Conservation (phyloP, 805 yeast species). For the Spathaspora boniae region DNA sequence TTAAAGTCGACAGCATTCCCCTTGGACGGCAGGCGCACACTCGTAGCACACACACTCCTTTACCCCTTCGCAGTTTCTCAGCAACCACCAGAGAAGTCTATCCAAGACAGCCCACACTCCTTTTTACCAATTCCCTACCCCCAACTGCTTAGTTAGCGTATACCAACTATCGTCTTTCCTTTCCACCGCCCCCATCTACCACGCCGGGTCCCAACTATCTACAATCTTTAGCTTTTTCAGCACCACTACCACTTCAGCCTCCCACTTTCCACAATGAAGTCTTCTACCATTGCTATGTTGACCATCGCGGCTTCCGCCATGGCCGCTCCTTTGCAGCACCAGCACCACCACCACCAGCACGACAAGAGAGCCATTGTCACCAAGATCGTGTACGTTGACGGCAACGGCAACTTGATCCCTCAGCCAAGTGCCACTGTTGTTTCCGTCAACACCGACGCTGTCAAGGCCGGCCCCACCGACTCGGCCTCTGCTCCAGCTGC, state of each 20-base stretch:
- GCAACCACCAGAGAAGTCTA: conserved; percentile 1
- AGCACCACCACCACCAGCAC: conserved; percentile 32
- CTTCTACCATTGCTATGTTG: conserved; percentile 22
- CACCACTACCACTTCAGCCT: neutral
- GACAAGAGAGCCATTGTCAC: conserved; percentile 40
- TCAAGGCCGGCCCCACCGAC: conserved; percentile 12
- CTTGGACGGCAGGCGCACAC: no score
- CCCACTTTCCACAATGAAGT: conserved; percentile 24
- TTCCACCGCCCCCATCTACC: neutral
- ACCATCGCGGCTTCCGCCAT: conserved; percentile 24
- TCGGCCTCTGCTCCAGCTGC: conserved; percentile 9
- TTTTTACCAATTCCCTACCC: neutral
- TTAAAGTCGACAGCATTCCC: no score
- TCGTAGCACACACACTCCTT: no score
- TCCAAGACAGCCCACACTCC: conserved; percentile 1
- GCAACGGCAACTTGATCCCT: conserved; percentile 35
- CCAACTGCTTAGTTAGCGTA: neutral
- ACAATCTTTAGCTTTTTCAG: conserved; percentile 6
- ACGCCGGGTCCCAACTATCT: neutral
- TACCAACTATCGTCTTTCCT: conserved; percentile 14
- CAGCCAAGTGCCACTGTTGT: conserved; percentile 12
- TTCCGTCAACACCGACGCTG: conserved; percentile 7
- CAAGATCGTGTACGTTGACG: conserved; percentile 32
- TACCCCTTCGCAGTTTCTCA: neutral
- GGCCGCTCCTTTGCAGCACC: conserved; percentile 33